These are phyloP conservation scores for Chaetomium fimeti DNA, from an alignment of 495 filamentous ascomycete genomes.

Conservation along the genomic window DNA sequence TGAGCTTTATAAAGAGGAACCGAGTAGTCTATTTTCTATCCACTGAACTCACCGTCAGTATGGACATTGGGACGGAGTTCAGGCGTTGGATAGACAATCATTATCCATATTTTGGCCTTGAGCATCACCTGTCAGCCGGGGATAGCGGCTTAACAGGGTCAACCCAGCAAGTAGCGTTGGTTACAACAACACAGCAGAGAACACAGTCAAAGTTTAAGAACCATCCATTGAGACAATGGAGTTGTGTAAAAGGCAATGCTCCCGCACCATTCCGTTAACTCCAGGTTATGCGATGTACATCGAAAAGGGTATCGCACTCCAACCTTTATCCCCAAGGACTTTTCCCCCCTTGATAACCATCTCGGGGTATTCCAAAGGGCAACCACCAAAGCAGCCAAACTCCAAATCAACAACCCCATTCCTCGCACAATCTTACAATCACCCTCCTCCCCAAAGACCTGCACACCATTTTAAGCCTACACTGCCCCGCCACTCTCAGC, in stretches of 20 bases:
- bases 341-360: not conserved
- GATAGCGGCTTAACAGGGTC: not conserved
- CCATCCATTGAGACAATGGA: not conserved
- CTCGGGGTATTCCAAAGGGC: not conserved
- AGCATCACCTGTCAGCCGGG: not conserved
- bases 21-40: not conserved
- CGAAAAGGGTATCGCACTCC: constrained; percentile 3
- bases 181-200: not conserved
- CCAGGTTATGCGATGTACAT: not conserved
- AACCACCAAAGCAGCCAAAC: not conserved
- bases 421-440: not conserved
- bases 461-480: not conserved
- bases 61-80: not conserved
- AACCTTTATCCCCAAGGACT: not conserved
- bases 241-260: not conserved
- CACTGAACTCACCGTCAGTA: not conserved
- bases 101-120: not conserved
- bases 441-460: not conserved
- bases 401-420: not conserved
- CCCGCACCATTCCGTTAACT: not conserved
- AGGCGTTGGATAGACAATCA: constrained; percentile 2
- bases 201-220: not conserved
- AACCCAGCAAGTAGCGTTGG: not conserved
- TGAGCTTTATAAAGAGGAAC: not conserved
- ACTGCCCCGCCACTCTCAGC: not conserved